Evolutionary conservation across 345 rosid genomes (phyloP), one percentile per base, ranked within the genome.

Genomic region (Eucalyptus regnans): DNA sequence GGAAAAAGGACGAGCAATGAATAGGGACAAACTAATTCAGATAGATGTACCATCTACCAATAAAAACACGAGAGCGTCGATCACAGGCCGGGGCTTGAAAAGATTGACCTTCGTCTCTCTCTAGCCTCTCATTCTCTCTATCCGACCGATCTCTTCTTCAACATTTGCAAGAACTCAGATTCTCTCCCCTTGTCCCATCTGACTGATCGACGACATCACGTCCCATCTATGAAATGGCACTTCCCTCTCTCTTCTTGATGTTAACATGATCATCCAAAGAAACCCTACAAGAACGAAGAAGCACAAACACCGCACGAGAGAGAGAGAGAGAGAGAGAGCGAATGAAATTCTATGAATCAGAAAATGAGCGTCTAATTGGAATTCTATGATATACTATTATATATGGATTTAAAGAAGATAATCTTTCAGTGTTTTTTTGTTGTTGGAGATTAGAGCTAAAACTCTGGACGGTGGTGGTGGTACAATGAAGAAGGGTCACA

Each of bases 401-500:
- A 76, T 76, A 76, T 76, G 84, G 48, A 76, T 76, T 41, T 43
- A 43, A 80, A 71, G 50, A 60, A 5, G 81, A 56, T 88, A 88
- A 48, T 52, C 60, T 50, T 27, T 80, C 49, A 81, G 68, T 60
- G 29, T 17, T 14, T 81, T 80, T 83, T 46, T 41, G 84, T 76
- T 41, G 48, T 76, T 76, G 29, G 27, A 37, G n/a, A 22, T 23
- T 46, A 27, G n/a, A 89, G 90, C 93, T 96, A 96, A 92, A 89
- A 95, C 50, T 96, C 95, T 51, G 71, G 87, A 87, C 94, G 96
- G 81, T 95, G 93, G 91, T 95, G 98, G 91, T 93, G 96, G 91
- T 95, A 96, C 93, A 95, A 94, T 86, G 97, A 88, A 43, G 95
- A 76, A 41, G 84, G 92, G 87, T 94, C 96, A 88, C 87, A 68